These are phyloP conservation scores for Leishmania martiniquensis DNA, from an alignment of 208 protist genomes.

Conservation along the genomic window DNA sequence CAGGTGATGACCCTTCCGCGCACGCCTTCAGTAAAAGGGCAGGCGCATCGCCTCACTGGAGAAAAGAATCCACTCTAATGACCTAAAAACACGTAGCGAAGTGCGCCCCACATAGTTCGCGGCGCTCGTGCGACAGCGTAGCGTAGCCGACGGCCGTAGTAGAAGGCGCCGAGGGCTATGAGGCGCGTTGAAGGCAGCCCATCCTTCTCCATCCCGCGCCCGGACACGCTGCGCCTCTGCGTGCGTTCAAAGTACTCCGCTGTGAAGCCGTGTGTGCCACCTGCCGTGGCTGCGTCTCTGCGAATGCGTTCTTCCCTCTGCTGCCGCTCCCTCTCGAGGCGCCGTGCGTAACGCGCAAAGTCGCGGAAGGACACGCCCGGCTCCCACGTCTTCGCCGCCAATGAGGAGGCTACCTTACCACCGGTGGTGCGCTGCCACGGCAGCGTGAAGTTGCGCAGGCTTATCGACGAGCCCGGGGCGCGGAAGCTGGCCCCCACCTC, in stretches of 20 bases:
- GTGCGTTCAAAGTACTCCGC: slow-evolving; percentile 63
- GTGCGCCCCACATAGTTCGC: slow-evolving; percentile 27
- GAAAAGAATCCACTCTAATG: slow-evolving; percentile 11
- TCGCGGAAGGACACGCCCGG: slow-evolving; percentile 34
- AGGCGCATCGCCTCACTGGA: neutral
- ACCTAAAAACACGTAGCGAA: slow-evolving; percentile 46
- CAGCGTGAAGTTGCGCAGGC: slow-evolving; percentile 54
- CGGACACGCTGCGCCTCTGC: slow-evolving; percentile 12
- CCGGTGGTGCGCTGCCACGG: slow-evolving; percentile 72
- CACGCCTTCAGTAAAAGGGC: neutral
- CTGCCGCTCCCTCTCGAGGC: slow-evolving; percentile 33
- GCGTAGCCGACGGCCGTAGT: slow-evolving; percentile 28
- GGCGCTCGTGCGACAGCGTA: slow-evolving; percentile 20
- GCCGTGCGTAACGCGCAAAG: slow-evolving; percentile 46
- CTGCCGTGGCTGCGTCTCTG: slow-evolving; percentile 32
- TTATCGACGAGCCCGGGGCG: slow-evolving; percentile 63
- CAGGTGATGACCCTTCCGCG: neutral
- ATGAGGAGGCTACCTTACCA: slow-evolving; percentile 17
- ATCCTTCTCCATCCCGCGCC: slow-evolving; percentile 3
- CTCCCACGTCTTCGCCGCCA: slow-evolving; percentile 34
- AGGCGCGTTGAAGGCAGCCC: slow-evolving; percentile 5
- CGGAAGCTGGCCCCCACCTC: slow-evolving; percentile 53
- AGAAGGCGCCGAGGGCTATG: slow-evolving; percentile 26
- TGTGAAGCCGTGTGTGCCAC: slow-evolving; percentile 78
- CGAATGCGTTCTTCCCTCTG: slow-evolving; percentile 37